These are phyloP conservation scores for Endotrypanum monterogeii DNA, from an alignment of 208 protist genomes.

Conservation along the genomic window DNA sequence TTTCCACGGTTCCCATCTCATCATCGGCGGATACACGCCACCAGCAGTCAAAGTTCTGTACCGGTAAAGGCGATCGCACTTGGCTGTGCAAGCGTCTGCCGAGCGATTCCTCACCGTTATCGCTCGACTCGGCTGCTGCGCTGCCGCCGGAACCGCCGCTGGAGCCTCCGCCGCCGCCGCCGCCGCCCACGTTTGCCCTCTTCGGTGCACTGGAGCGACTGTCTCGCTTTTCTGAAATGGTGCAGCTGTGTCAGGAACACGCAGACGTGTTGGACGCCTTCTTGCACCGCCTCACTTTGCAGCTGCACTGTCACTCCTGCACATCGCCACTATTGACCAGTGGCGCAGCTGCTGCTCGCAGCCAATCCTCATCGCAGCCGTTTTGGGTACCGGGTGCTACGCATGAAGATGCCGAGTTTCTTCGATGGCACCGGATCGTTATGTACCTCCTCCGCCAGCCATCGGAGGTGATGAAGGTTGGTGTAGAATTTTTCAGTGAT, in stretches of 20 bases:
- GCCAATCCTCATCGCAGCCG: not conserved
- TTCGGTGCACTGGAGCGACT: constrained; percentile 68
- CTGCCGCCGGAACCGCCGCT: not conserved
- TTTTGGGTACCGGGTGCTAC: not conserved
- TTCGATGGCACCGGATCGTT: constrained; percentile 31
- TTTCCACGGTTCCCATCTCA: not conserved
- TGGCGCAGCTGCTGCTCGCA: not conserved
- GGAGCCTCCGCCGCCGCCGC: not conserved
- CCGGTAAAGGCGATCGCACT: not conserved
- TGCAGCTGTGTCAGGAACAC: constrained; percentile 41
- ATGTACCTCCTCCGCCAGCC: constrained; percentile 38
- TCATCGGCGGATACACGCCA: not conserved
- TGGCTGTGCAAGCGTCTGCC: not conserved
- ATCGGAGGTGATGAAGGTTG: constrained; percentile 29
- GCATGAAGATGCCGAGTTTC: constrained; percentile 26
- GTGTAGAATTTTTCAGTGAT: constrained; percentile 64
- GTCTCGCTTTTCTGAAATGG: constrained; percentile 52
- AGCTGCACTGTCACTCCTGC: constrained; percentile 26
- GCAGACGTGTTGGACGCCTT: constrained; percentile 43
- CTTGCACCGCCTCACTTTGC: constrained; percentile 25
- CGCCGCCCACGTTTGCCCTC: constrained; percentile 53
- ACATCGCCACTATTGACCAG: not conserved
- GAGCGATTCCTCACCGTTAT: constrained; percentile 1
- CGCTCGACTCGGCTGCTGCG: not conserved
- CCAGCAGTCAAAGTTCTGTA: not conserved